Evolutionary conservation across 768 basidiomycete genomes (phyloP).

Genomic region (Pisolithus microcarpus): DNA sequence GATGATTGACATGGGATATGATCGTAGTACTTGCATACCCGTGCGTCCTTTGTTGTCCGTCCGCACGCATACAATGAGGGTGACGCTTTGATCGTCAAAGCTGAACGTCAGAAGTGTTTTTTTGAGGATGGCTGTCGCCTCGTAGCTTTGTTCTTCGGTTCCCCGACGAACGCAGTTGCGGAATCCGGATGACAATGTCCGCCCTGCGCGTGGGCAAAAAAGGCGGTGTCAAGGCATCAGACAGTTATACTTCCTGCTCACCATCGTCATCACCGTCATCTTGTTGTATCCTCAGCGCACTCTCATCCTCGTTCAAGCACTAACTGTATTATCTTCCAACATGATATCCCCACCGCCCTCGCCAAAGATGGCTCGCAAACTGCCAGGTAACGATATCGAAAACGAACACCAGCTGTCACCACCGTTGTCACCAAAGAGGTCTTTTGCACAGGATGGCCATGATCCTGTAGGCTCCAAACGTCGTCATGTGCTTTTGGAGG

Average conservation of each 20-base stretch:
- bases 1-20: too few species aligned
- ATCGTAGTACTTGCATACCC: too few species aligned
- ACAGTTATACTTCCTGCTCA: not conserved
- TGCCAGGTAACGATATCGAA: not conserved
- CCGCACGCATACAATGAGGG: too few species aligned
- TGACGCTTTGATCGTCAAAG: too few species aligned
- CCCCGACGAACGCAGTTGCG: too few species aligned
- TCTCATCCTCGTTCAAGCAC: not conserved
- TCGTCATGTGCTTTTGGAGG: constrained; percentile 11
- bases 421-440: constrained; percentile 15
- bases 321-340: constrained; percentile 4
- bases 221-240: too few species aligned
- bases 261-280: constrained; percentile 3
- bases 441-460: constrained; percentile 13
- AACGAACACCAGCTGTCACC: constrained; percentile 11
- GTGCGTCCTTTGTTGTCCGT: too few species aligned
- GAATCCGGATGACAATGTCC: too few species aligned
- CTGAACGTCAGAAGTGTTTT: too few species aligned
- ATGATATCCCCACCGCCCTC: constrained; percentile 18
- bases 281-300: constrained; percentile 6
- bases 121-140: too few species aligned
- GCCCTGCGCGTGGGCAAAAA: too few species aligned
- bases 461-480: constrained; percentile 14
- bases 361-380: constrained; percentile 4
- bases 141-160: too few species aligned